A percentile compares a stretch with the other conserved stretches of the same genome.
These are phyloP conservation scores for Trichoderma asperelloides DNA, from an alignment of 495 filamentous ascomycete species.

Conservation along the genomic window DNA sequence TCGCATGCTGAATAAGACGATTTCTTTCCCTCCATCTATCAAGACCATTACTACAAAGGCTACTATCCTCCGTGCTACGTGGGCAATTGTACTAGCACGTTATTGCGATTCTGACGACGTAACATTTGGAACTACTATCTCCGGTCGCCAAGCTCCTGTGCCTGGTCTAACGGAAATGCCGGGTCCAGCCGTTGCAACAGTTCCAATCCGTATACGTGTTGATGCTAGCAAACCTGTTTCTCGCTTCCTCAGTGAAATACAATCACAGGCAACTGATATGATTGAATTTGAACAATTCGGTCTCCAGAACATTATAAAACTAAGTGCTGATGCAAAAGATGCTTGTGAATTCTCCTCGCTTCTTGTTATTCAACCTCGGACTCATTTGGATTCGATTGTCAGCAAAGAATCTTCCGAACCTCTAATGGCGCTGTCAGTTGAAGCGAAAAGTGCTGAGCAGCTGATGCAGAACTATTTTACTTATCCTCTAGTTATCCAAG, in stretches of 20 bases:
- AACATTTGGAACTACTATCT: constrained; percentile 40
- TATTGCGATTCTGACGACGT: constrained; percentile 32
- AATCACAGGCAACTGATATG: constrained; percentile 26
- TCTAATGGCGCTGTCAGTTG: constrained; percentile 10
- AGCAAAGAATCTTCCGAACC: constrained; percentile 4
- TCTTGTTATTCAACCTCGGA: constrained; percentile 4
- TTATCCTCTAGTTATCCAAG: constrained; percentile 18
- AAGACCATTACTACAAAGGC: constrained; percentile 19
- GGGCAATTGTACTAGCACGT: constrained; percentile 16
- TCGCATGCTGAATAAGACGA: constrained; percentile 4
- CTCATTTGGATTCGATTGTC: background rate
- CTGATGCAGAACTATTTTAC: constrained; percentile 11
- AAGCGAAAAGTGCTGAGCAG: background rate
- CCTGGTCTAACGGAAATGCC: constrained; percentile 36
- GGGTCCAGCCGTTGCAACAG: constrained; percentile 49
- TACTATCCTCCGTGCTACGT: constrained; percentile 36
- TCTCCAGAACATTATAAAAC: background rate
- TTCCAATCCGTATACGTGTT: constrained; percentile 38
- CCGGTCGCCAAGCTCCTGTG: constrained; percentile 18
- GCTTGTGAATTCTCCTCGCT: constrained; percentile 34
- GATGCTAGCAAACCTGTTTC: constrained; percentile 8
- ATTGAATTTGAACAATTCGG: constrained; percentile 21
- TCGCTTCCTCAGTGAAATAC: constrained; percentile 20
- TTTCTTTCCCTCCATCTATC: background rate
- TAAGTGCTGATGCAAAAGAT: constrained; percentile 3